Evolutionary conservation across 1,284 basidiomycete genomes (phyloP).

Genomic region (Singerocomus inundabilis): DNA sequence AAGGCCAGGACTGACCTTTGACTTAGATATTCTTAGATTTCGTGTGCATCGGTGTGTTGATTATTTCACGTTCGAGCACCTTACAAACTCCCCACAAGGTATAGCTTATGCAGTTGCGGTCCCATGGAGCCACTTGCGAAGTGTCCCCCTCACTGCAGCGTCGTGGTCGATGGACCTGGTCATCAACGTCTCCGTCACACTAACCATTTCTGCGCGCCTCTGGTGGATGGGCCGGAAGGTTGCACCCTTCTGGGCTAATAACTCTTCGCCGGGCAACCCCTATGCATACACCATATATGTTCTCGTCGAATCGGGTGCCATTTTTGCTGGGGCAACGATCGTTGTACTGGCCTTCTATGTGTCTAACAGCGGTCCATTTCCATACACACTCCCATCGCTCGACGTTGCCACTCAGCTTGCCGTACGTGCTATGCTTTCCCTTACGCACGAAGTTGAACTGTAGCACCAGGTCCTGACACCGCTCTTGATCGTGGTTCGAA

Average conservation of each 20-base stretch:
- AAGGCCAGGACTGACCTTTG: background rate
- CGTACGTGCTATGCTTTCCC: slow-evolving; percentile 3
- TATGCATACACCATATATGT: slow-evolving; percentile 17
- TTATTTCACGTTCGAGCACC: background rate
- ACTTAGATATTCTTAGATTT: slow-evolving; percentile 16
- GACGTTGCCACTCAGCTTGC: slow-evolving; percentile 18
- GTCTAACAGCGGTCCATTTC: slow-evolving; percentile 13
- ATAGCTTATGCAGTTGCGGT: slow-evolving; percentile 15
- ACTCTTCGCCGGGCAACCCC: slow-evolving; percentile 9
- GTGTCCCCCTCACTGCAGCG: slow-evolving; percentile 13
- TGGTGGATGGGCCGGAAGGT: slow-evolving; percentile 18
- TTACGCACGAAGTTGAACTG: background rate
- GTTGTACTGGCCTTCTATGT: slow-evolving; percentile 16
- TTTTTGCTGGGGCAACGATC: slow-evolving; percentile 17
- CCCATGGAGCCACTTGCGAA: slow-evolving; percentile 8
- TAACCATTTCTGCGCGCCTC: slow-evolving; percentile 17
- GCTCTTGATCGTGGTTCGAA: slow-evolving; percentile 18
- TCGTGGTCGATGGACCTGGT: slow-evolving; percentile 17
- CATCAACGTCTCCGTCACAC: slow-evolving; percentile 16
- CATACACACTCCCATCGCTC: slow-evolving; percentile 17
- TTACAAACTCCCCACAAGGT: slow-evolving; percentile 5
- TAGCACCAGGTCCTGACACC: slow-evolving; percentile 14
- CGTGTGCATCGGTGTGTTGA: slow-evolving; percentile 17
- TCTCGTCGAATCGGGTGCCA: slow-evolving; percentile 17
- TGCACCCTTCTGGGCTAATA: slow-evolving; percentile 2